Evolutionary conservation across 1,139 yeast genomes (phyloP), one percentile per base, ranked within the genome.

Genomic region (Yamadazyma membranifaciens): DNA sequence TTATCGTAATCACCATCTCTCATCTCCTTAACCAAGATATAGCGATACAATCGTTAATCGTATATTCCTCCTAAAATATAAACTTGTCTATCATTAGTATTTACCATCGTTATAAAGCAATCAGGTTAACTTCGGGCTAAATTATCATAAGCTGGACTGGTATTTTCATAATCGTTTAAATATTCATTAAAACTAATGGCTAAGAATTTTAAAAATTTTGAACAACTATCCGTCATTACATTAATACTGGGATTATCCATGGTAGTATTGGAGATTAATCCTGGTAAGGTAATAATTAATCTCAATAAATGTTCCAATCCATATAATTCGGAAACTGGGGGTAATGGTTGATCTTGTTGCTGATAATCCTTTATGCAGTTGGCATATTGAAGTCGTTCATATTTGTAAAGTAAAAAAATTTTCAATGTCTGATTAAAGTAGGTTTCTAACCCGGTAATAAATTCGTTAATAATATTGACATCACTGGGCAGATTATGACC

Each of bases 351-450:
- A 7, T 22, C 5, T 47, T 50, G 2, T 3, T 31, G 15, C 3
- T 45, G 38, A 13, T 58, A 50, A 10, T 56, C 55, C 49, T 60
- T 66, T 31, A 63, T 48, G 31, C 84, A 57, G 39, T 83, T 79
- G 41, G 82, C 73, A 54, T 78, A 88, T 59, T 92, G 98, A 45
- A 85, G 77, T 44, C 96, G 70, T 60, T 92, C 98, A 50, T 83
- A 84, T 46, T 94, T 76, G 64, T 92, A 92, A 6, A 92, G 73
- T 22, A 92, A 65, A 38, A 86, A 67, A 40, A 84, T 73, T 6
- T 95, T 88, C 36, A 91, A 60, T 0, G 87, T 70, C 48, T 81
- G 78, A 57, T 88, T 84, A 61, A 92, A 92, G 56, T 89, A 92
- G n/a, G 78, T 58, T 55, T 71, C 75, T 31, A 92, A 57, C 2